Evolutionary conservation across 2,329 filamentous ascomycete species (phyloP).

Genomic region (Apiospora malaysiana): DNA sequence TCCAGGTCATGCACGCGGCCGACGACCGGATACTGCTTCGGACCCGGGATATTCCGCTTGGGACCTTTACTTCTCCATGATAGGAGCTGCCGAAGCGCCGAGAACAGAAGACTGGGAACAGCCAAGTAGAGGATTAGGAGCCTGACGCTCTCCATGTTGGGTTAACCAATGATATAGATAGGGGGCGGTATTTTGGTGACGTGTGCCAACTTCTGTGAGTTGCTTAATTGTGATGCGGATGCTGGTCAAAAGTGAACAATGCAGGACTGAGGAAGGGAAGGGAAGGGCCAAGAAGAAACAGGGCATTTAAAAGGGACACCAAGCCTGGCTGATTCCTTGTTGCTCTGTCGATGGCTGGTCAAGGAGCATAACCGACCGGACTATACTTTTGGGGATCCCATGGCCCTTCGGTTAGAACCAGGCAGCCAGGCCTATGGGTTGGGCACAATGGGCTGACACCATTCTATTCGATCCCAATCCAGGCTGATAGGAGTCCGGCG

Average conservation of each 20-base stretch:
- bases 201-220: neutral
- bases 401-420: neutral
- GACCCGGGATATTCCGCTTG: slow-evolving; percentile 49
- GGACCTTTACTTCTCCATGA: slow-evolving; percentile 41
- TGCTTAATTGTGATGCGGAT: neutral
- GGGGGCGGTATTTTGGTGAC: neutral
- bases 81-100: slow-evolving; percentile 45
- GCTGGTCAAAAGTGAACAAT: neutral
- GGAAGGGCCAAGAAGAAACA: neutral
- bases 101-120: slow-evolving; percentile 51
- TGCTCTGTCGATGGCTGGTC: neutral
- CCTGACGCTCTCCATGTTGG: slow-evolving; percentile 47
- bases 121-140: slow-evolving; percentile 52
- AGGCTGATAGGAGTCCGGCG: neutral
- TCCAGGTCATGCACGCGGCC: slow-evolving; percentile 56
- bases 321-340: neutral
- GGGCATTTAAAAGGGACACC: neutral
- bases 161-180: neutral
- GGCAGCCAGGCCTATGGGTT: neutral
- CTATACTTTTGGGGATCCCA: neutral
- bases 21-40: slow-evolving; percentile 53
- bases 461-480: neutral
- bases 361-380: neutral
- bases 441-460: neutral
- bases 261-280: neutral